Base-by-base conservation (phyloP, 768 basidiomycete genomes). In the Leucocoprinus birnbaumii region DNA sequence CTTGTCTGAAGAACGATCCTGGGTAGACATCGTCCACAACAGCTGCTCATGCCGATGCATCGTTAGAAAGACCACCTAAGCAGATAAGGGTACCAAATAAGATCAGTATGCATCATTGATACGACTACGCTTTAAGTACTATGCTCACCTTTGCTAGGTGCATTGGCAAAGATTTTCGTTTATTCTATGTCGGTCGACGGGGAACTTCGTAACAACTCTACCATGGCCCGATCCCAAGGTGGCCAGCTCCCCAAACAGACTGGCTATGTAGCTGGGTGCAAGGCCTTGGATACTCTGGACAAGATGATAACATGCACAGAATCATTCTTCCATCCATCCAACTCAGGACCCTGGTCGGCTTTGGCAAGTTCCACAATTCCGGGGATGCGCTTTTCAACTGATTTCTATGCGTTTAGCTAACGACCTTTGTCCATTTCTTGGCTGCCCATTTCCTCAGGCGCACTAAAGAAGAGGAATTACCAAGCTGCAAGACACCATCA, bases 301-400 rank as follows among this genome's bases (percentile, higher is more conserved):
- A 86, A 86, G 60, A 72, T 98, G 40, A 83, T 98, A 58, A 95
- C 91, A 13, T 94, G 91, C 62, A 91, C 89, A 5, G 96, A 98
- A 65, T 85, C 88, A 0, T 96, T 89, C 75, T 98, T 98, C 72
- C 96, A 98, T 68, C 96, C 96, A 1, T 91, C 91, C 3, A 97
- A 97, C 65, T 85, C 86, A 26, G 95, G 95, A 3, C 73, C 79
- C 26, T 97, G 94, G 91, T 88, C 91, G 3, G 66, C 80, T 52
- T 65, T 73, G 56, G 85, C 88, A 60, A 57, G 78, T 66, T 31
- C 24, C 40, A 38, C 31, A 21, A n/a, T 21, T 40, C 3, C 14
- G 22, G 56, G 25, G 38, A 38, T 21, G 37, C 51, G 31, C 37
- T 46, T 34, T n/a, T 41, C 48, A 47, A 3, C 56, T 49, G 31